phyloP scores from a whole-genome alignment of 1,284 basidiomycete genomes.

The Tremellales sp. region DNA sequence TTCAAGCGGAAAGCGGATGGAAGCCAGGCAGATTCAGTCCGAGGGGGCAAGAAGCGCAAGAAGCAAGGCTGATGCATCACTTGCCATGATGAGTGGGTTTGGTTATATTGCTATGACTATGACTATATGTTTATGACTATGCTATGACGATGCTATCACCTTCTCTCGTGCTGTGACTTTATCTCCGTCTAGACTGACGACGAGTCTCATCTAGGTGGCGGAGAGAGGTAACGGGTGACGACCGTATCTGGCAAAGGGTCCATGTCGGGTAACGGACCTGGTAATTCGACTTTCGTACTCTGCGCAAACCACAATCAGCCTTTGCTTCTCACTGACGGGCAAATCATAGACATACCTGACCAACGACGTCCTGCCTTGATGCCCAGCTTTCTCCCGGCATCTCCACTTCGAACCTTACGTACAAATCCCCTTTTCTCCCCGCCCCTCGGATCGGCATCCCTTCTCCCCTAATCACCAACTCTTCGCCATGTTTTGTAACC shows the following conservation, averaged over 20 bases:
- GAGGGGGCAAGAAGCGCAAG: neutral
- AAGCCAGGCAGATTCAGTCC: neutral
- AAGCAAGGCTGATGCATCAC: neutral
- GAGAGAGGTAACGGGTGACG: neutral
- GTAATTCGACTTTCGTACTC: slow-evolving; percentile 14
- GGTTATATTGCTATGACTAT: neutral
- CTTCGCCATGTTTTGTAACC: slow-evolving; percentile 67
- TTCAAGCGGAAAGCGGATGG: neutral
- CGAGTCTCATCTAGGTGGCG: no score
- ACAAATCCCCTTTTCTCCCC: slow-evolving; percentile 72
- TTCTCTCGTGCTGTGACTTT: neutral
- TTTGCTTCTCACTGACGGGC: neutral
- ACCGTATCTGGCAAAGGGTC: slow-evolving; percentile 12
- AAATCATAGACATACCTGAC: neutral
- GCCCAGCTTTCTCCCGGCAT: slow-evolving; percentile 56
- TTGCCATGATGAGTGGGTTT: neutral
- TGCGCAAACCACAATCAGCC: neutral
- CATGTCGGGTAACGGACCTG: slow-evolving; percentile 24
- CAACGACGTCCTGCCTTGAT: slow-evolving; percentile 10
- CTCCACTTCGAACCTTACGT: slow-evolving; percentile 74
- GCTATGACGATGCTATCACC: neutral
- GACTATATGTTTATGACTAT: neutral
- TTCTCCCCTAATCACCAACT: slow-evolving; percentile 70
- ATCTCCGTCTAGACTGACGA: no score
- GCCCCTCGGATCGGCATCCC: slow-evolving; percentile 76